Evolutionary conservation across 257 asterid genomes (phyloP).

Genomic region (Fraxinus pennsylvanica): DNA sequence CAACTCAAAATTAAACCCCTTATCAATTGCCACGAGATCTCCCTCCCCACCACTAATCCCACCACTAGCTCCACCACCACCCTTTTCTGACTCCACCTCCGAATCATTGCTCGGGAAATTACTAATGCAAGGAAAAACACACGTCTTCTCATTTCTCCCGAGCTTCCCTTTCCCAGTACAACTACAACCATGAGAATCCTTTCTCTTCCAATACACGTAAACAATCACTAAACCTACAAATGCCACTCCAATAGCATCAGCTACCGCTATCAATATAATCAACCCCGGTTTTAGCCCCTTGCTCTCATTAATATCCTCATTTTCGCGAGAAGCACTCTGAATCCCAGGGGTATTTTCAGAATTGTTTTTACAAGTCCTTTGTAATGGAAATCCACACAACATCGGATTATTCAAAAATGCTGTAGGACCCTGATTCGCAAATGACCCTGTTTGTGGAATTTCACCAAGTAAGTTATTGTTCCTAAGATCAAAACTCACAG

Average conservation of each 20-base stretch:
- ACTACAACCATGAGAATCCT: slow-evolving; percentile 85
- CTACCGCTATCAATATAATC: slow-evolving; percentile 72
- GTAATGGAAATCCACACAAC: slow-evolving; percentile 96
- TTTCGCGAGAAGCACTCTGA: slow-evolving; percentile 34
- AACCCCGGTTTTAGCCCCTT: slow-evolving; percentile 74
- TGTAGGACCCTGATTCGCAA: slow-evolving; percentile 91
- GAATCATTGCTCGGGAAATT: slow-evolving; percentile 59
- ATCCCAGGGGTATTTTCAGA: slow-evolving; percentile 39
- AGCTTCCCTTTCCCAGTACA: slow-evolving; percentile 86
- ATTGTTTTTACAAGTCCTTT: slow-evolving; percentile 56
- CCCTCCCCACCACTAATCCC: slow-evolving; percentile 72
- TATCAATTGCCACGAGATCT: slow-evolving; percentile 88
- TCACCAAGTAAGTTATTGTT: slow-evolving; percentile 74
- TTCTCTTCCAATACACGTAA: slow-evolving; percentile 78
- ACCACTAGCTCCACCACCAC: slow-evolving; percentile 49
- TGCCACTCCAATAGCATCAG: slow-evolving; percentile 82
- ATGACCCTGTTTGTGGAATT: slow-evolving; percentile 92
- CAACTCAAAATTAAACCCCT: slow-evolving; percentile 79
- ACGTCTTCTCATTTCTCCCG: slow-evolving; percentile 63
- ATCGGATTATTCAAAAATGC: slow-evolving; percentile 77
- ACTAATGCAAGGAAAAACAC: slow-evolving; percentile 58
- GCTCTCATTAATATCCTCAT: slow-evolving; percentile 28
- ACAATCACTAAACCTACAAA: slow-evolving; percentile 70
- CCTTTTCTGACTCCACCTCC: slow-evolving; percentile 81
- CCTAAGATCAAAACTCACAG: slow-evolving; percentile 90